phyloP scores from a whole-genome alignment of 805 yeast species.

The Huiozyma naganishii region DNA sequence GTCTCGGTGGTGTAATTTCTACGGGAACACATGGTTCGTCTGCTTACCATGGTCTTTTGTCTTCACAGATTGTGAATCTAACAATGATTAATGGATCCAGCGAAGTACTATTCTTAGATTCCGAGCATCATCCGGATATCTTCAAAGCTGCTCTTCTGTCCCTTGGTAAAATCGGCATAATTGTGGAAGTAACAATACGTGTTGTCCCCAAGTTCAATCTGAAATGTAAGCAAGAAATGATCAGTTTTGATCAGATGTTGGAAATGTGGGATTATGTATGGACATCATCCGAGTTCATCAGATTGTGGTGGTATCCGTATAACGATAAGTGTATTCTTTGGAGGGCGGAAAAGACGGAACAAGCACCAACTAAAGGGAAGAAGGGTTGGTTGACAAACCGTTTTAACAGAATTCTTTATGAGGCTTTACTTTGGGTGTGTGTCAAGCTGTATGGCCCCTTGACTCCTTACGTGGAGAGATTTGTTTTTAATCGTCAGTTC shows the following conservation, averaged over 20 bases:
- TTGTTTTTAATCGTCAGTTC: conserved; percentile 77
- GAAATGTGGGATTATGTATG: conserved; percentile 68
- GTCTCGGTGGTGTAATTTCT: conserved; percentile 89
- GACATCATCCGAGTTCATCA: conserved; percentile 81
- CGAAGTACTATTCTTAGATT: conserved; percentile 39
- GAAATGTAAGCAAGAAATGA: conserved; percentile 70
- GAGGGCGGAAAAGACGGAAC: conserved; percentile 74
- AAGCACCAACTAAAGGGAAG: conserved; percentile 52
- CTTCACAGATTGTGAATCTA: conserved; percentile 76
- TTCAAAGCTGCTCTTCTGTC: conserved; percentile 79
- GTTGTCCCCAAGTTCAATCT: conserved; percentile 76
- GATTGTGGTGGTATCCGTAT: conserved; percentile 98
- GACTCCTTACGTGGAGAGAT: conserved; percentile 77
- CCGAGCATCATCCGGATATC: conserved; percentile 49
- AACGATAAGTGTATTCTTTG: conserved; percentile 76
- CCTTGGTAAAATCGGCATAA: conserved; percentile 84
- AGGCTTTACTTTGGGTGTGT: conserved; percentile 66
- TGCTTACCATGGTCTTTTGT: conserved; percentile 81
- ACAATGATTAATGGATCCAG: conserved; percentile 71
- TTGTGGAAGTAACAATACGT: conserved; percentile 75
- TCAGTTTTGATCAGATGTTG: conserved; percentile 63
- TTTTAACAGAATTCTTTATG: conserved; percentile 71
- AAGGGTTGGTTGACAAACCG: conserved; percentile 70
- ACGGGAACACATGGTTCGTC: conserved; percentile 97
- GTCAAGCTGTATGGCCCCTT: conserved; percentile 61